phyloP scores from a whole-genome alignment of 176 grass and related monocot genomes.

The Ensete glaucum region DNA sequence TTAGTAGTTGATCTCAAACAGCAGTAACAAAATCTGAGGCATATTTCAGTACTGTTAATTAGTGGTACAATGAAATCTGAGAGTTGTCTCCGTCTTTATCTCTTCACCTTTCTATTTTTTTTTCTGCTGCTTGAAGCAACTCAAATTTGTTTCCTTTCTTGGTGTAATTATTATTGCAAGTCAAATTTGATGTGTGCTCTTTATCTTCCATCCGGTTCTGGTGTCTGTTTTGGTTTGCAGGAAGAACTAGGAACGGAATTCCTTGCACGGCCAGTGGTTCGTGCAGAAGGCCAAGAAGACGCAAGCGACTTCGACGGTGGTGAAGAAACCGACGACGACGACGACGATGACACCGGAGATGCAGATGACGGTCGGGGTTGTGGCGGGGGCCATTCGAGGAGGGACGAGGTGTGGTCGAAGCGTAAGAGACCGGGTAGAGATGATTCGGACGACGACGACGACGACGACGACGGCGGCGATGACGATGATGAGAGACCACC shows the following conservation, averaged over 20 bases:
- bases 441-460: background rate
- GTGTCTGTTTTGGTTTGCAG: background rate
- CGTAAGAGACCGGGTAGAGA: conserved; percentile 8
- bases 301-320: conserved; percentile 30
- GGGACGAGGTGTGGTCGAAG: conserved; percentile 9
- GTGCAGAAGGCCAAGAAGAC: conserved; percentile 33
- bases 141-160: too few relatives aligned
- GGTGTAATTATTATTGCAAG: too few relatives aligned
- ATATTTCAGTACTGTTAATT: too few relatives aligned
- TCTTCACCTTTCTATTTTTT: too few relatives aligned
- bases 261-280: conserved; percentile 34
- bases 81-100: too few relatives aligned
- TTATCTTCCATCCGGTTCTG: background rate
- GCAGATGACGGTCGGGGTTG: conserved; percentile 12
- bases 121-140: too few relatives aligned
- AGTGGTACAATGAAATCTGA: too few relatives aligned
- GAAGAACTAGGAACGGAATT: conserved; percentile 38
- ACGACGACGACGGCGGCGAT: background rate
- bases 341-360: background rate
- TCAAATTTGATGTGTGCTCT: too few relatives aligned
- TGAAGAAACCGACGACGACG: conserved; percentile 2
- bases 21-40: too few relatives aligned
- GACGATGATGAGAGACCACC: conserved; percentile 12
- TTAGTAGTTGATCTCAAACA: too few relatives aligned
- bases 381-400: background rate